Conservation (phyloP, 495 filamentous ascomycete genomes). For the Melanomma pulvis-pyrius region DNA sequence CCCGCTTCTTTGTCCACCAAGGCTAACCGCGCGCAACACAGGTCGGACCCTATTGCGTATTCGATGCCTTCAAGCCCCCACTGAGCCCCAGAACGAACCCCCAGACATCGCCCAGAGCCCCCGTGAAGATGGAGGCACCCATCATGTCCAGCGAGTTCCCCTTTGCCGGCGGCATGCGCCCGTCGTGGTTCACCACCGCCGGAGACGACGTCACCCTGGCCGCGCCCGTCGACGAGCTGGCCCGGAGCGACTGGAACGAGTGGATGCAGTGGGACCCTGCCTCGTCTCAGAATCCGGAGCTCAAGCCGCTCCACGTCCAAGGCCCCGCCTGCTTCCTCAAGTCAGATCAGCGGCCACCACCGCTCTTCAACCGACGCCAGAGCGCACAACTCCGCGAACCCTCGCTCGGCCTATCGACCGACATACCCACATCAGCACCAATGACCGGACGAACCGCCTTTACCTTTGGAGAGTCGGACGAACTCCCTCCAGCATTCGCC, state of each 20-base stretch:
- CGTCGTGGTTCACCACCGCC: slow-evolving; percentile 27
- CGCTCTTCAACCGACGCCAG: slow-evolving; percentile 32
- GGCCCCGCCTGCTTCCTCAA: slow-evolving; percentile 33
- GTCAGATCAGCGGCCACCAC: slow-evolving; percentile 32
- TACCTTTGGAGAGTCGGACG: slow-evolving; percentile 27
- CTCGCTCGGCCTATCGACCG: background rate
- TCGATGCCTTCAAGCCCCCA: slow-evolving; percentile 34
- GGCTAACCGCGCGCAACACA: slow-evolving; percentile 31
- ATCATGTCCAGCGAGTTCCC: slow-evolving; percentile 29
- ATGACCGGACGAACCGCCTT: slow-evolving; percentile 12
- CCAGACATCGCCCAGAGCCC: background rate
- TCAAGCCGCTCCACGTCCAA: slow-evolving; percentile 27
- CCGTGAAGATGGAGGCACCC: slow-evolving; percentile 29
- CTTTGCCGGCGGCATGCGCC: slow-evolving; percentile 13
- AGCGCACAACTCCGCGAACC: slow-evolving; percentile 27
- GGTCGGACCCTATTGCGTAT: slow-evolving; percentile 41
- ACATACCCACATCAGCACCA: slow-evolving; percentile 10
- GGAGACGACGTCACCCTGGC: slow-evolving; percentile 25
- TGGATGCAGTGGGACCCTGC: slow-evolving; percentile 44
- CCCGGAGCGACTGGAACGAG: slow-evolving; percentile 40
- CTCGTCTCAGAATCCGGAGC: slow-evolving; percentile 25
- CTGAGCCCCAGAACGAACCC: slow-evolving; percentile 10
- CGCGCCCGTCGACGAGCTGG: slow-evolving; percentile 15
- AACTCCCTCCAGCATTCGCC: slow-evolving; percentile 27
- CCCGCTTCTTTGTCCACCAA: background rate